Conservation (phyloP, 352 stramenopile genomes). For the Pythium vanterpoolii region DNA sequence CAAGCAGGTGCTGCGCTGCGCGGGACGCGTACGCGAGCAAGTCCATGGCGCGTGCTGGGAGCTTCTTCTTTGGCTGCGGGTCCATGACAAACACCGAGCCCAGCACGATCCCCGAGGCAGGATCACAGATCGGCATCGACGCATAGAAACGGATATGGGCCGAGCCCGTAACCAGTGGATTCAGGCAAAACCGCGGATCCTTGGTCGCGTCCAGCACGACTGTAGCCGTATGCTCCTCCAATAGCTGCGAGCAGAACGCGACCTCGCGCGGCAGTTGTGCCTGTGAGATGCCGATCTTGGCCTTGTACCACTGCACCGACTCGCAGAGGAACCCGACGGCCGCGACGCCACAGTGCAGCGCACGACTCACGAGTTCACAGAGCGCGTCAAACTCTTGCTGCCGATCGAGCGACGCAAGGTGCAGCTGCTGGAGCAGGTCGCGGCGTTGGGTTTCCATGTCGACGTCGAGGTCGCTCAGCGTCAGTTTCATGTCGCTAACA, state of each 20-base stretch:
- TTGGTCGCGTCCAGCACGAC: slow-evolving; percentile 79
- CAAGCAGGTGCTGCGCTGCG: slow-evolving; percentile 48
- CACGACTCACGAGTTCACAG: slow-evolving; percentile 62
- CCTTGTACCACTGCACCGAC: slow-evolving; percentile 68
- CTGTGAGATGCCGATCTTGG: slow-evolving; percentile 66
- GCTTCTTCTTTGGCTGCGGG: slow-evolving; percentile 37
- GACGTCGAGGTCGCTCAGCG: slow-evolving; percentile 40
- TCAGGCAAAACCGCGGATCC: slow-evolving; percentile 83
- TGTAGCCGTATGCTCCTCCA: slow-evolving; percentile 45
- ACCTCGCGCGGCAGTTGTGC: slow-evolving; percentile 54
- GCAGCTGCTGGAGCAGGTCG: slow-evolving; percentile 41
- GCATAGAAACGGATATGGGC: slow-evolving; percentile 94
- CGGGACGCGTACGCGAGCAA: slow-evolving; percentile 64
- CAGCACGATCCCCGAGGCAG: slow-evolving; percentile 48
- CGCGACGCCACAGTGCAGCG: slow-evolving; percentile 55
- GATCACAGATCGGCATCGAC: slow-evolving; percentile 62
- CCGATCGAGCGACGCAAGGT: slow-evolving; percentile 36
- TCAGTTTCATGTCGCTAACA: slow-evolving; percentile 28
- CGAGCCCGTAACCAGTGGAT: slow-evolving; percentile 84
- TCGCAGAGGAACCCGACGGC: slow-evolving; percentile 66
- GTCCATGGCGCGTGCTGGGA: slow-evolving; percentile 57
- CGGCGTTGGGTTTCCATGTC: slow-evolving; percentile 28
- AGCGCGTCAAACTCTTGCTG: slow-evolving; percentile 72
- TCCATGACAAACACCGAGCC: slow-evolving; percentile 86
- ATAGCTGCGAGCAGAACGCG: slow-evolving; percentile 58